These are phyloP conservation scores for Aspergillus bertholletiae DNA, from an alignment of 495 filamentous ascomycete species.

Conservation along the genomic window DNA sequence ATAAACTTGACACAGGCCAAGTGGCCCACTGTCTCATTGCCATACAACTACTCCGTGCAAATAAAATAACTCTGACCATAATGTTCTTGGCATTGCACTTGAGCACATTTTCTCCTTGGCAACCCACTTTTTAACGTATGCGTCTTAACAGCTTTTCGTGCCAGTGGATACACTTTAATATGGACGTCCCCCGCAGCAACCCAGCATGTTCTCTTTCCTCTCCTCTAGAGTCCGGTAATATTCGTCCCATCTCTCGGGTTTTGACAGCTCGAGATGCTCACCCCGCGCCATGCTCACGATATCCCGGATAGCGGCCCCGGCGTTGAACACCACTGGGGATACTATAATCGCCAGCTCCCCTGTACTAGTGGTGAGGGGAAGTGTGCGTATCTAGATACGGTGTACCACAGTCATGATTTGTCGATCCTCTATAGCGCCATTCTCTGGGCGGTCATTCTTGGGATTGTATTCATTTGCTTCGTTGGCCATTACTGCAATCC, in stretches of 20 bases:
- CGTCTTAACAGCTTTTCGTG: background rate
- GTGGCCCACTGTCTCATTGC: background rate
- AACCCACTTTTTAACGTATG: background rate
- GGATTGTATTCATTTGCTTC: conserved; percentile 48
- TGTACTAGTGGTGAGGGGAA: conserved; percentile 57
- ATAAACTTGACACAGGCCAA: background rate
- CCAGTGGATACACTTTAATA: background rate
- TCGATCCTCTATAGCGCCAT: conserved; percentile 60
- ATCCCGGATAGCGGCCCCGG: background rate
- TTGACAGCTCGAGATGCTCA: background rate
- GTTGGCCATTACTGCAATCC: conserved; percentile 20
- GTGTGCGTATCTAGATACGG: conserved; percentile 60
- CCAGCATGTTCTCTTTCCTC: background rate
- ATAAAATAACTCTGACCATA: background rate
- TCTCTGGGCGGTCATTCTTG: conserved; percentile 54
- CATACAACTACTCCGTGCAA: background rate
- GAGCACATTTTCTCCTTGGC: conserved; percentile 10
- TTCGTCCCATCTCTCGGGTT: background rate
- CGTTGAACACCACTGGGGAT: conserved; percentile 59
- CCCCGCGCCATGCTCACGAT: conserved; percentile 1
- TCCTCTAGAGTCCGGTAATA: background rate
- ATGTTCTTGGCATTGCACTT: conserved; percentile 3
- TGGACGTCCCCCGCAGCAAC: background rate
- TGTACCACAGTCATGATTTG: conserved; percentile 56
- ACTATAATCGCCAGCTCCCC: conserved; percentile 51